Evolutionary conservation across 2,329 filamentous ascomycete species (phyloP).

Genomic region (Cladosporium sp.): DNA sequence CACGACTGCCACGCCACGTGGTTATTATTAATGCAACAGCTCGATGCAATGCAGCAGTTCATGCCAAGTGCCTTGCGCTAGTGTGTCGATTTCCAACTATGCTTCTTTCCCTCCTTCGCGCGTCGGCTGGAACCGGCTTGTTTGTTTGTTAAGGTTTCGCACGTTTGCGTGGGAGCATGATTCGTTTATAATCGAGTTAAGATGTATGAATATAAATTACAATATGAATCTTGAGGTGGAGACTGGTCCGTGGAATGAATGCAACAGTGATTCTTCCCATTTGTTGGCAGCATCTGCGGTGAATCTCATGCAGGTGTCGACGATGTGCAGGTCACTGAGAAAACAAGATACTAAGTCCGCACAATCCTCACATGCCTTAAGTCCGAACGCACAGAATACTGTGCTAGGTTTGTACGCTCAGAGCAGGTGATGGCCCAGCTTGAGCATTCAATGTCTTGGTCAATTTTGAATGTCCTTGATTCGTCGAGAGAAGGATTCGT

Average conservation of each 20-base stretch:
- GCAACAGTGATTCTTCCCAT: not conserved
- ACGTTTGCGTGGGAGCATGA: not conserved
- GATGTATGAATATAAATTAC: not conserved
- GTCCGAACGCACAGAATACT: not conserved
- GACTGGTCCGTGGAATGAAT: not conserved
- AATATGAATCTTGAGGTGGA: not conserved
- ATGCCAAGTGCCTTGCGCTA: not conserved
- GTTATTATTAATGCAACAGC: not conserved
- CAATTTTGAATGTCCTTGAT: not conserved
- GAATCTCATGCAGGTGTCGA: not conserved
- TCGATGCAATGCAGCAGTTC: not conserved
- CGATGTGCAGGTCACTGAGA: not conserved
- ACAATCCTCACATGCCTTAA: not conserved
- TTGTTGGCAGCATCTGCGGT: not conserved
- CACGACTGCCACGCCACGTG: not conserved
- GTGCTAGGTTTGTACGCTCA: not conserved
- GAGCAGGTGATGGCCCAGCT: not conserved
- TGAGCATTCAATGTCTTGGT: not conserved
- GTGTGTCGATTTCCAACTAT: not conserved
- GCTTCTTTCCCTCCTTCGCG: not conserved
- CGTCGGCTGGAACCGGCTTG: not conserved
- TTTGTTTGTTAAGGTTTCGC: not conserved
- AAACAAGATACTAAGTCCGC: not conserved
- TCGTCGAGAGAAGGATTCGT: not conserved
- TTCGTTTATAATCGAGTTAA: not conserved